Evolutionary conservation across 257 asterid genomes (phyloP), one percentile per base, ranked within the genome.

Genomic region (Lithospermum erythrorhizon): DNA sequence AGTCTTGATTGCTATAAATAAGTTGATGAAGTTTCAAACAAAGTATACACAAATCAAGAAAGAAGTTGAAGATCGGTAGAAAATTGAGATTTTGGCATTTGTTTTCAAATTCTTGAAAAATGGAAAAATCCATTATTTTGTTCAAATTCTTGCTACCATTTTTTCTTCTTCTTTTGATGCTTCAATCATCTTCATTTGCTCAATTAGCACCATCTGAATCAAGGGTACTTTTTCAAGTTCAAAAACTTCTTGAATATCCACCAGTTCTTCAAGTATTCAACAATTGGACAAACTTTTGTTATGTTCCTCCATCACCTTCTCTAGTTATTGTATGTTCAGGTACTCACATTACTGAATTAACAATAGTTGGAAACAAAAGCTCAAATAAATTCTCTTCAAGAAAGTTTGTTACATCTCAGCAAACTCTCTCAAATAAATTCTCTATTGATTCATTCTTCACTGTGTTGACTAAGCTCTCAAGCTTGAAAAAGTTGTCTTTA

Each of bases 271-370:
- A 79, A 61, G 20, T 77, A 37, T 93, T 96, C 95, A 84, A 79
- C 65, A 83, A 82, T 8, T 89, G 96, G 97, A 93, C 99, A 15
- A 74, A 74, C 71, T 93, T 93, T 58, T 93, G 99, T 61, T 75
- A 53, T 25, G 77, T 82, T 9, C 81, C 86, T 6, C 87, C 79
- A 13, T 68, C 82, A 1, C 66, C 96, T 32, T 73, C 79, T 59
- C 87, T 93, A 30, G 67, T 72, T 48, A 14, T 93, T 7, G 64
- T 80, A n/a, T 93, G 99, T 59, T 77, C 95, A 53, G 75, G 64
- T 15, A 79, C 81, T 66, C 95, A 83, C 71, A 66, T 93, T 7
- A 82, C 94, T 1, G 95, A 89, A 66, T 58, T 93, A 53, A 76
- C 84, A 55, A 80, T 93, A 7, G 82, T 89, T 29, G 99, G 99